phyloP scores from a whole-genome alignment of 352 stramenopile species.

The Phytophthora multivora region DNA sequence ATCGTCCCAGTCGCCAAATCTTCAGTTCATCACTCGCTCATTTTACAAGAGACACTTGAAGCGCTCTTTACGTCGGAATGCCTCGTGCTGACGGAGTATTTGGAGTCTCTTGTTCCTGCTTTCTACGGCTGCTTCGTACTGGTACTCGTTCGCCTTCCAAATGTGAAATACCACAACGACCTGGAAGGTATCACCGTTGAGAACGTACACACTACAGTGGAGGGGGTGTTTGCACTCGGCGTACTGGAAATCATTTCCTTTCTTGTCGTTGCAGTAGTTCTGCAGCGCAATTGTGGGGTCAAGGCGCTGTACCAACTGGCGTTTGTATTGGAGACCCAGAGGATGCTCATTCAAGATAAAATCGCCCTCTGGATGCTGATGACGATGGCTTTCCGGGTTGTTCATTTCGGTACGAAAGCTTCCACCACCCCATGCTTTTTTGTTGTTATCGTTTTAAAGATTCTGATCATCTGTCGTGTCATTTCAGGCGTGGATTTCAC shows the following conservation, averaged over 20 bases:
- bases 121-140: slow-evolving; percentile 27
- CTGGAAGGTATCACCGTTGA: slow-evolving; percentile 6
- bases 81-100: slow-evolving; percentile 37
- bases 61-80: slow-evolving; percentile 42
- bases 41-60: slow-evolving; percentile 8
- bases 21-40: background rate
- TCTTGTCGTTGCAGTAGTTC: slow-evolving; percentile 17
- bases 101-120: slow-evolving; percentile 40
- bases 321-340: slow-evolving; percentile 45
- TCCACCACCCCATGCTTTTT: background rate
- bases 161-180: slow-evolving; percentile 28
- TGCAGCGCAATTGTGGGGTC: slow-evolving; percentile 31
- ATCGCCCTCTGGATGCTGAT: slow-evolving; percentile 32
- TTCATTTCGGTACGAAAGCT: slow-evolving; percentile 17
- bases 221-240: slow-evolving; percentile 15
- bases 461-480: background rate
- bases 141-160: slow-evolving; percentile 28
- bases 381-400: slow-evolving; percentile 21
- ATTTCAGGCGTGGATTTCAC: slow-evolving; percentile 25
- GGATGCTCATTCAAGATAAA: slow-evolving; percentile 29
- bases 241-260: slow-evolving; percentile 39
- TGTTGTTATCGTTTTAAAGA: too few relatives aligned
- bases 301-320: slow-evolving; percentile 31
- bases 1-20: too few relatives aligned
- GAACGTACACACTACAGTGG: slow-evolving; percentile 5